Base-by-base conservation (phyloP, 805 yeast species). In the Candida tibetensis region DNA sequence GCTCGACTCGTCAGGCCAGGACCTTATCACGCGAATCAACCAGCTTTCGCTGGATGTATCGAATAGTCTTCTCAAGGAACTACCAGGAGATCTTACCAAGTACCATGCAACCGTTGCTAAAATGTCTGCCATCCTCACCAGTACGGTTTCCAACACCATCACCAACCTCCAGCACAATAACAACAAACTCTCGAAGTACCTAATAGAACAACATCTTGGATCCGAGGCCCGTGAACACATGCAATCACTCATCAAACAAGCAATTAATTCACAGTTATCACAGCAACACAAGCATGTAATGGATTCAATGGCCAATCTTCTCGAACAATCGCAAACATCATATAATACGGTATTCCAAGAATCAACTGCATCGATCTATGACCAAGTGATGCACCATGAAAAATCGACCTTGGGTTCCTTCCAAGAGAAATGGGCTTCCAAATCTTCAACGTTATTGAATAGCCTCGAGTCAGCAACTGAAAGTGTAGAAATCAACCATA, bases 81-180 rank as follows among this genome's bases (percentile, higher is more conserved):
- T 45, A 18, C 39, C 43, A 6, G 32, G 32, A 26, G 41, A 39
- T 28, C 39, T 46, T 8, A 38, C 26, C 14, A 36, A 40, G 7
- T 39, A 42, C 27, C 42, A 37, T 16, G 40, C 36, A 8, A 46
- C 32, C 23, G 35, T 36, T 12, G 25, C 14, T 10, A 30, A 35
- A 10, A 23, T 46, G 29, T 30, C 29, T 15, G 18, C 32, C 2
- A n/a, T 39, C 13, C 31, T 41, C 5, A 22, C 19, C 9, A 23
- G 25, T 9, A 26, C 40, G 13, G 37, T 29, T 15, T 30, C 42
- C 15, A 36, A 36, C 22, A 29, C 37, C 25, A 23, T 28, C 9
- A 31, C 13, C 4, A 39, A 31, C n/a, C 19, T 44, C 12, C 7
- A 28, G 7, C 22, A 22, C 17, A 17, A 17, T 10, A 21, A 21